These are phyloP conservation scores for Aspergillus luchuensis DNA, from an alignment of 2,329 filamentous ascomycete genomes.

Conservation along the genomic window DNA sequence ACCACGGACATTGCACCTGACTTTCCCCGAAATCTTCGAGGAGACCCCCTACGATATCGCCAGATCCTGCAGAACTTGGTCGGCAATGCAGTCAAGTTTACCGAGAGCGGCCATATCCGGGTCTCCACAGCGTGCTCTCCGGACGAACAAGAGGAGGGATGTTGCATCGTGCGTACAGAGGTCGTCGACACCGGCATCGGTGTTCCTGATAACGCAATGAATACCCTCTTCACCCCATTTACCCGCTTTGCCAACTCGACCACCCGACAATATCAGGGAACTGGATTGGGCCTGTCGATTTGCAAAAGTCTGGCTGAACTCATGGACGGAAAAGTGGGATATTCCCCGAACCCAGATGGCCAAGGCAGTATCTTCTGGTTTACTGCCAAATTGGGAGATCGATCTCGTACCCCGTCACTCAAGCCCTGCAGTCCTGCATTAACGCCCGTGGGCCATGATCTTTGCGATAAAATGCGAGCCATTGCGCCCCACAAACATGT, in stretches of 20 bases:
- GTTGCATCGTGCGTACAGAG: constrained; percentile 52
- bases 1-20: constrained; percentile 48
- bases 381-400: constrained; percentile 44
- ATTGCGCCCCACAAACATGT: constrained; percentile 47
- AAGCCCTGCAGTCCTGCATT: neutral
- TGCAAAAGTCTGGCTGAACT: constrained; percentile 59
- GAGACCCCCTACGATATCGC: constrained; percentile 63
- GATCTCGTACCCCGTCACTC: neutral
- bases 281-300: constrained; percentile 60
- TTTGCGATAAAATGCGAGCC: constrained; percentile 34
- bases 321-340: constrained; percentile 59
- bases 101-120: constrained; percentile 56
- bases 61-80: constrained; percentile 65
- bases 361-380: constrained; percentile 58
- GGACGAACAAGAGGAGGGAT: constrained; percentile 42
- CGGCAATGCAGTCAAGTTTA: constrained; percentile 65
- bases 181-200: constrained; percentile 60
- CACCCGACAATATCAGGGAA: constrained; percentile 57
- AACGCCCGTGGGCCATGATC: constrained; percentile 21
- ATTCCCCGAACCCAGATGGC: constrained; percentile 47
- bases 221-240: constrained; percentile 58
- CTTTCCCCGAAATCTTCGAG: constrained; percentile 48
- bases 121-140: constrained; percentile 45
- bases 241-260: constrained; percentile 57
- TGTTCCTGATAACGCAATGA: constrained; percentile 49